A percentile compares a stretch with the other conserved stretches of the same genome.
Evolutionary conservation across 2,329 filamentous ascomycete species (phyloP).

Genomic region (Grosmannia huntii): DNA sequence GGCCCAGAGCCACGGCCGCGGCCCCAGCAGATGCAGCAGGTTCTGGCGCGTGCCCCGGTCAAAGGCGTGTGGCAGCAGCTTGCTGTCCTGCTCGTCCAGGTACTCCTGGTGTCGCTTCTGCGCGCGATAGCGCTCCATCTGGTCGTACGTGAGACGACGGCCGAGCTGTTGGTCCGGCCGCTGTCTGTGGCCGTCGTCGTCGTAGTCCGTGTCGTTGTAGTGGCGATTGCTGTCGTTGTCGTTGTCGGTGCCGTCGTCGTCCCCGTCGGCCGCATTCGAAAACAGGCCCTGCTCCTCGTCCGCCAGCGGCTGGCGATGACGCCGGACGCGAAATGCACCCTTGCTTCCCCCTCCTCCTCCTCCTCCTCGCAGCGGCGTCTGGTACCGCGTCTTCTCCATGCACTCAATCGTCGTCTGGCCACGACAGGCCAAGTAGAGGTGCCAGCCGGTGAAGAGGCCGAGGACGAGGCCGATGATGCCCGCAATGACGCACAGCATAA

Average conservation of each 20-base stretch:
- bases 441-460: slow-evolving; percentile 82
- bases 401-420: slow-evolving; percentile 94
- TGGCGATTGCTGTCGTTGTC: not conserved
- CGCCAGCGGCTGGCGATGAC: slow-evolving; percentile 55
- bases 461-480: slow-evolving; percentile 88
- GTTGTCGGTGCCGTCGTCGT: slow-evolving; percentile 4
- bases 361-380: slow-evolving; percentile 56
- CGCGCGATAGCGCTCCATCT: slow-evolving; percentile 41
- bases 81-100: slow-evolving; percentile 78
- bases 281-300: slow-evolving; percentile 32
- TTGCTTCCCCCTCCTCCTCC: not conserved
- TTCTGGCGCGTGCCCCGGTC: slow-evolving; percentile 78
- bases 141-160: slow-evolving; percentile 37
- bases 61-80: slow-evolving; percentile 84
- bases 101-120: slow-evolving; percentile 53
- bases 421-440: slow-evolving; percentile 64
- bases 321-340: slow-evolving; percentile 22
- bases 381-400: slow-evolving; percentile 88
- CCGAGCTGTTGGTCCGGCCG: slow-evolving; percentile 19
- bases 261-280: not conserved
- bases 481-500: slow-evolving; percentile 72
- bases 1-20: slow-evolving; percentile 58
- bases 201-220: not conserved
- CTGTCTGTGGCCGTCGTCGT: not conserved
- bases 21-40: slow-evolving; percentile 69